A percentile compares a stretch with the other conserved stretches of the same genome.
These are phyloP conservation scores for Microbotryum saponariae DNA, from an alignment of 1,284 basidiomycete genomes.

Conservation along the genomic window DNA sequence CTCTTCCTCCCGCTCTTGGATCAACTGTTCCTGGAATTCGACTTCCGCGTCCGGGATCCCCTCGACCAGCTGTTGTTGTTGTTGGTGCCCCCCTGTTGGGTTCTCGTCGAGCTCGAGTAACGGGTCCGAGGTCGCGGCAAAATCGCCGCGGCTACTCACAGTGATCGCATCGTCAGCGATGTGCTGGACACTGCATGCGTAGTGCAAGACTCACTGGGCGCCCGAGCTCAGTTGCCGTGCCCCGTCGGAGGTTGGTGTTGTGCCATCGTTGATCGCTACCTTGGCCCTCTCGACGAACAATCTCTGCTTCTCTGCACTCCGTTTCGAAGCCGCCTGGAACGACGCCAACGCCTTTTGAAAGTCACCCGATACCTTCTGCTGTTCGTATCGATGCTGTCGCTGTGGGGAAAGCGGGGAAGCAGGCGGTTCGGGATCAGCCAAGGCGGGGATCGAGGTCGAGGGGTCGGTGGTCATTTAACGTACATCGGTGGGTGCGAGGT, in stretches of 20 bases:
- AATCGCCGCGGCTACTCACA: too few species aligned
- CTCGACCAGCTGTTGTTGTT: conserved; percentile 21
- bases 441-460: background rate
- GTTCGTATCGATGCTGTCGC: conserved; percentile 44
- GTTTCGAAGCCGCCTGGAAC: conserved; percentile 84
- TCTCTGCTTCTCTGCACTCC: conserved; percentile 77
- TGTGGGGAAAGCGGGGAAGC: background rate
- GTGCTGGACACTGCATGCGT: too few species aligned
- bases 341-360: conserved; percentile 79
- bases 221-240: background rate
- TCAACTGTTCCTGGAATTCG: conserved; percentile 91
- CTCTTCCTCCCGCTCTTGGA: conserved; percentile 88
- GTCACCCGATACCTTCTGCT: conserved; percentile 84
- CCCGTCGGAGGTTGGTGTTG: background rate
- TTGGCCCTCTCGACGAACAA: conserved; percentile 73
- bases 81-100: conserved; percentile 14
- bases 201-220: too few species aligned
- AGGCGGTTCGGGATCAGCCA: background rate
- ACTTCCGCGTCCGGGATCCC: conserved; percentile 65
- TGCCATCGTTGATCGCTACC: conserved; percentile 23
- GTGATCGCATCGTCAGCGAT: too few species aligned
- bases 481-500: conserved; percentile 52
- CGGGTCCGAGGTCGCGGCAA: too few species aligned
- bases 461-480: conserved; percentile 34
- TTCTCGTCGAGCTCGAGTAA: too few species aligned